Evolutionary conservation across 306 rosid genomes (phyloP).

Genomic region (Gastrolobium villosum): DNA sequence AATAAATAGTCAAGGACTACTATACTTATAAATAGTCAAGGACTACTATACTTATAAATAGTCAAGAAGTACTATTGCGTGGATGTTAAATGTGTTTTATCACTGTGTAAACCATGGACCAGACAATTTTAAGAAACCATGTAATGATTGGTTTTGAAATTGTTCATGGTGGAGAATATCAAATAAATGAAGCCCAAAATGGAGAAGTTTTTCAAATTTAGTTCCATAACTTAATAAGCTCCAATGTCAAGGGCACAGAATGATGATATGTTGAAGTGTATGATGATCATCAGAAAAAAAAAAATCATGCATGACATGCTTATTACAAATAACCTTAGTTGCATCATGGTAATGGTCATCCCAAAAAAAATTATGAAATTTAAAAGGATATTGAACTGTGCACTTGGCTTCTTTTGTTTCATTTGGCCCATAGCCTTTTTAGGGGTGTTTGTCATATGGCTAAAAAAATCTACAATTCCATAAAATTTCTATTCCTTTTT

Average conservation of each 20-base stretch:
- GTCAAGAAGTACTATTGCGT: slow-evolving; percentile 5
- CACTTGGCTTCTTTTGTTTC: neutral
- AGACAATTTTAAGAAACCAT: neutral
- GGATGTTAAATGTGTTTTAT: neutral
- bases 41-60: neutral
- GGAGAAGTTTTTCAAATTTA: neutral
- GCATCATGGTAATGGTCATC: neutral
- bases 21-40: neutral
- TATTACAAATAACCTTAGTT: neutral
- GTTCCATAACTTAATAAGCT: neutral
- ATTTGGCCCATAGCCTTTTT: neutral
- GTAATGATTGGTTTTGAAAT: neutral
- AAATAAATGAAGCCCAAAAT: neutral
- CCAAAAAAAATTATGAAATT: neutral
- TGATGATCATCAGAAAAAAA: neutral
- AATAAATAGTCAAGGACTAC: neutral
- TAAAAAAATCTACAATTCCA: too few species aligned
- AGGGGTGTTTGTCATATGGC: neutral
- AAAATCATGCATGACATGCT: slow-evolving; percentile 11
- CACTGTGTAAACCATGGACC: neutral
- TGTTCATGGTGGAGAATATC: neutral
- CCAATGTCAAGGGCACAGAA: neutral
- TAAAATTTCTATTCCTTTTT: too few species aligned
- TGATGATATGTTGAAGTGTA: neutral
- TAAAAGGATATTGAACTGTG: neutral